A percentile compares a stretch with the other conserved stretches of the same genome.
Conservation (phyloP, 805 yeast species). For the Millerozyma miso region DNA sequence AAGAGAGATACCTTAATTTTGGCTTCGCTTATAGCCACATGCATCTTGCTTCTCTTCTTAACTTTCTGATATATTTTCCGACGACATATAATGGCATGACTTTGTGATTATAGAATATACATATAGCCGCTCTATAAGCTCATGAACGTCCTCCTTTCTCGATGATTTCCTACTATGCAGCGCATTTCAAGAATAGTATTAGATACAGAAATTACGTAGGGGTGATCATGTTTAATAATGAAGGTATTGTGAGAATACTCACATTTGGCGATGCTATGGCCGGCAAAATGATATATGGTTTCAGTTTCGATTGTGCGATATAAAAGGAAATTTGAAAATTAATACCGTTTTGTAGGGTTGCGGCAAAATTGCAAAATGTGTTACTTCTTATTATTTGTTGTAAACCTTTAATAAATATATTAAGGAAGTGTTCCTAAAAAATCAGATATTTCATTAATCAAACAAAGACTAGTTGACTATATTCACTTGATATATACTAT, state of each 20-base stretch:
- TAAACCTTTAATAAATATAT: too few species aligned
- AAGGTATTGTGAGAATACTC: too few species aligned
- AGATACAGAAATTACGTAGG: too few species aligned
- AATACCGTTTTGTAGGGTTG: background rate
- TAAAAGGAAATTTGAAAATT: background rate
- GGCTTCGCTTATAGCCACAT: conserved; percentile 65
- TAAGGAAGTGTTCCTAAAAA: too few species aligned
- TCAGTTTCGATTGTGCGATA: background rate
- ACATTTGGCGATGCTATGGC: too few species aligned
- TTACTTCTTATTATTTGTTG: background rate
- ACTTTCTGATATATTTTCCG: background rate
- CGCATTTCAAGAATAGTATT: too few species aligned
- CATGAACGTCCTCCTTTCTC: background rate
- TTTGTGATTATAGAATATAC: background rate
- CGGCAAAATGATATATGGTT: too few species aligned
- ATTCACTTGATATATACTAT: background rate
- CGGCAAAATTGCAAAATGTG: background rate
- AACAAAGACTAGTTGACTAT: too few species aligned
- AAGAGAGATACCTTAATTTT: conserved; percentile 84
- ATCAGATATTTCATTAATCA: too few species aligned
- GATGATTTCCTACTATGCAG: too few species aligned
- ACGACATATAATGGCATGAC: too few species aligned
- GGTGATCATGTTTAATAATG: too few species aligned
- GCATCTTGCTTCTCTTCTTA: conserved; percentile 67
- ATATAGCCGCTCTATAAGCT: background rate